Conservation (phyloP, 23 red algal species). For the Gracilaria gracilis region DNA sequence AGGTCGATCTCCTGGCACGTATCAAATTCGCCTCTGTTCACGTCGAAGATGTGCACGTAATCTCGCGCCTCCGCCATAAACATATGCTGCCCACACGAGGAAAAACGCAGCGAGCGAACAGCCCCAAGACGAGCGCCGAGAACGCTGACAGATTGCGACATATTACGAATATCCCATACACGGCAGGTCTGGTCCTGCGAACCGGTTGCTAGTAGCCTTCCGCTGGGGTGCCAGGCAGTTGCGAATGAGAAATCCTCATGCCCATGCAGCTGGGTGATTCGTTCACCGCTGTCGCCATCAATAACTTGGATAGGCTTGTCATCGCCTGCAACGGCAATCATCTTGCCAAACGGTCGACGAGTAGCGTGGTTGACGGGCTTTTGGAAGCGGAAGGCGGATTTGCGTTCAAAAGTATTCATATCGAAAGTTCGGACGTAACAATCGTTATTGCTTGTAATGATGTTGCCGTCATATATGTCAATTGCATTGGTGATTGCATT, state of each 20-base stretch:
- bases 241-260: slow-evolving; percentile 93
- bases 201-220: slow-evolving; percentile 85
- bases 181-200: slow-evolving; percentile 93
- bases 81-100: slow-evolving; percentile 78
- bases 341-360: slow-evolving; percentile 69
- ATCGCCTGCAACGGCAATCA: slow-evolving; percentile 85
- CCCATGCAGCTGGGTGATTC: slow-evolving; percentile 67
- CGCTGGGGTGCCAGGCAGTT: slow-evolving; percentile 91
- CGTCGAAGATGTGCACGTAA: slow-evolving; percentile 92
- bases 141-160: slow-evolving; percentile 60
- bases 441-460: slow-evolving; percentile 87
- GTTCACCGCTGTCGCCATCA: slow-evolving; percentile 56
- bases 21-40: slow-evolving; percentile 73
- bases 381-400: slow-evolving; percentile 46
- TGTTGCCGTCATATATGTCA: slow-evolving; percentile 66
- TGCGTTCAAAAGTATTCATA: slow-evolving; percentile 63
- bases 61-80: slow-evolving; percentile 85
- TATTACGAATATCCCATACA: slow-evolving; percentile 91
- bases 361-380: slow-evolving; percentile 84
- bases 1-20: slow-evolving; percentile 88
- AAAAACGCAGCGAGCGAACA: slow-evolving; percentile 84
- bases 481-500: slow-evolving; percentile 96
- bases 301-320: slow-evolving; percentile 67
- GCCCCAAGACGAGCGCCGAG: slow-evolving; percentile 79
- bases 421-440: slow-evolving; percentile 86